Evolutionary conservation across 2,329 filamentous ascomycete genomes (phyloP).

Genomic region (Ophiocordyceps camponoti-saundersi): DNA sequence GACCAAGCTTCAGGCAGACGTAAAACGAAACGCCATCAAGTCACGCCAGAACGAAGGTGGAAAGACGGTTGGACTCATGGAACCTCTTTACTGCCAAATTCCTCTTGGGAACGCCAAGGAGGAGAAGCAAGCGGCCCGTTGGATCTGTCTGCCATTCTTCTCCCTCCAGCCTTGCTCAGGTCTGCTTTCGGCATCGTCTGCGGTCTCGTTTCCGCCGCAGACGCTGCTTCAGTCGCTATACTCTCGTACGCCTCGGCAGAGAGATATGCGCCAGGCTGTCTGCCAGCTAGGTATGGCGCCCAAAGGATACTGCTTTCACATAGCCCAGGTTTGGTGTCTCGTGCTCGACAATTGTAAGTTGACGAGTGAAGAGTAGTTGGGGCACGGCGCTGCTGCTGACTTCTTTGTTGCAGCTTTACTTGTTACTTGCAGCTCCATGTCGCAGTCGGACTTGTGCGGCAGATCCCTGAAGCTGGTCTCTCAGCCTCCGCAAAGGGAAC

Average conservation of each 20-base stretch:
- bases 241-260: constrained; percentile 17
- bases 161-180: constrained; percentile 25
- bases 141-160: constrained; percentile 31
- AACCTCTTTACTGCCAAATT: constrained; percentile 21
- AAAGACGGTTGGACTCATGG: constrained; percentile 21
- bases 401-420: constrained; percentile 13
- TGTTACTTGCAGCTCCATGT: constrained; percentile 23
- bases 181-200: constrained; percentile 12
- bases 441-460: constrained; percentile 14
- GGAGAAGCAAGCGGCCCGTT: constrained; percentile 13
- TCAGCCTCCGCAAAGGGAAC: constrained; percentile 10
- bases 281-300: constrained; percentile 18
- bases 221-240: constrained; percentile 26
- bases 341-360: constrained; percentile 24
- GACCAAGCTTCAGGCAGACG: constrained; percentile 17
- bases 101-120: constrained; percentile 9
- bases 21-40: constrained; percentile 20
- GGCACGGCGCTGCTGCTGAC: not conserved
- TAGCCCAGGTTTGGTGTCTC: constrained; percentile 30
- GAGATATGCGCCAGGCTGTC: constrained; percentile 30
- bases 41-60: constrained; percentile 19
- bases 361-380: too few relatives aligned
- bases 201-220: constrained; percentile 20
- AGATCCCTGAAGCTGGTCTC: constrained; percentile 13
- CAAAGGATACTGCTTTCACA: constrained; percentile 24